phyloP scores from a whole-genome alignment of 768 basidiomycete species.

The Kwoniella heveanensis region DNA sequence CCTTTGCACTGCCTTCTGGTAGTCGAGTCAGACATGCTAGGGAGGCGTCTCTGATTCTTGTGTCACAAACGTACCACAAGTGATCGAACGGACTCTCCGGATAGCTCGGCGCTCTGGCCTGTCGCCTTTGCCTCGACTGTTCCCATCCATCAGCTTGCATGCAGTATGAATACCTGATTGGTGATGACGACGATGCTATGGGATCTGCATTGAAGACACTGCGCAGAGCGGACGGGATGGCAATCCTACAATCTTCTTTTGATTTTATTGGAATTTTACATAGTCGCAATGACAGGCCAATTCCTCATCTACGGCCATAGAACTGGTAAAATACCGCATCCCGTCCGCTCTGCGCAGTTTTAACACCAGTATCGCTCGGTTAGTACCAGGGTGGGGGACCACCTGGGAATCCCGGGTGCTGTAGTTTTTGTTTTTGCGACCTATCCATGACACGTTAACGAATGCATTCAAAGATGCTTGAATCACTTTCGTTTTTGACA shows the following conservation, averaged over 20 bases:
- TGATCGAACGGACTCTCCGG: no score
- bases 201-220: no score
- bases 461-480: background rate
- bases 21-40: no score
- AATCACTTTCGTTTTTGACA: background rate
- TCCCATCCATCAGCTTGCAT: no score
- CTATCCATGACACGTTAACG: background rate
- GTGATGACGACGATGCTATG: no score
- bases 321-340: constrained; percentile 14
- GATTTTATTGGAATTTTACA: background rate
- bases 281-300: background rate
- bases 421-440: constrained; percentile 5
- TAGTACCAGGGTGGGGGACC: constrained; percentile 17
- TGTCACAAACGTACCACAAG: no score
- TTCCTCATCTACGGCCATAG: constrained; percentile 18
- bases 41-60: no score
- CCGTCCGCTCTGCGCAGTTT: constrained; percentile 19
- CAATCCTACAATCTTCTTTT: background rate
- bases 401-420: constrained; percentile 21
- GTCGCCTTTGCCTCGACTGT: no score
- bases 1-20: no score
- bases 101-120: no score
- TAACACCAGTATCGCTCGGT: constrained; percentile 9
- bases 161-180: no score
- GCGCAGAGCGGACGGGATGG: no score